Evolutionary conservation across 2,329 filamentous ascomycete species (phyloP).

Genomic region (Dothiorella sarmentorum): DNA sequence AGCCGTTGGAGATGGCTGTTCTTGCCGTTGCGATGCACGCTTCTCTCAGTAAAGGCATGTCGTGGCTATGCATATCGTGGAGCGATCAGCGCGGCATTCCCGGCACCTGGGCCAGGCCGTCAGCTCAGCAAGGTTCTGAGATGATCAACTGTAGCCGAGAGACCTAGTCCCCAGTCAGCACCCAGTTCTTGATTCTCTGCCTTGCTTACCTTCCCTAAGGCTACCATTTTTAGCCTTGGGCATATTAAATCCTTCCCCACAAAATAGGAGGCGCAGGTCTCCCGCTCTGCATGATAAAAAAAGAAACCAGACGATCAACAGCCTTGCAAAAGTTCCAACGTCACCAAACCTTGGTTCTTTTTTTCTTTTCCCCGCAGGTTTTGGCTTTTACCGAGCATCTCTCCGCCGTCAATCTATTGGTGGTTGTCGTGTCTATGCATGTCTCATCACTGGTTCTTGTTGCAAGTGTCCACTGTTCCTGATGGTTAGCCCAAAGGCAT

Average conservation of each 20-base stretch:
- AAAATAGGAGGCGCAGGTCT: background rate
- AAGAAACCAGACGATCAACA: background rate
- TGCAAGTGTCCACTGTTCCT: background rate
- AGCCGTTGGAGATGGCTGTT: background rate
- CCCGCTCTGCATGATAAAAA: background rate
- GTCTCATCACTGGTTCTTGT: background rate
- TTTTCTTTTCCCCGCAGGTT: too few species aligned
- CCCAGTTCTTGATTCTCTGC: background rate
- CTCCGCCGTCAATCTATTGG: background rate
- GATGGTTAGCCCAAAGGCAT: background rate
- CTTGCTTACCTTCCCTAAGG: background rate
- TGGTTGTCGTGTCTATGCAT: background rate
- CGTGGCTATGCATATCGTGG: conserved; percentile 4
- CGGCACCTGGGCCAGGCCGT: background rate
- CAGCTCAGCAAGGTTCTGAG: background rate
- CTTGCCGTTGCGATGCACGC: background rate
- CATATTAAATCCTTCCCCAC: background rate
- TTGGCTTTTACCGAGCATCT: too few species aligned
- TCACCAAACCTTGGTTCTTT: background rate
- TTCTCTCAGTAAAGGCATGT: background rate
- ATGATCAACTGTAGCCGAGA: conserved; percentile 8
- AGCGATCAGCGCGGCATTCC: conserved; percentile 10
- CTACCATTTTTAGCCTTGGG: background rate
- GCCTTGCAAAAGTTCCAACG: background rate
- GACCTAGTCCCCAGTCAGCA: background rate